Evolutionary conservation across 805 yeast species (phyloP).

Genomic region (Saturnispora zaruensis): DNA sequence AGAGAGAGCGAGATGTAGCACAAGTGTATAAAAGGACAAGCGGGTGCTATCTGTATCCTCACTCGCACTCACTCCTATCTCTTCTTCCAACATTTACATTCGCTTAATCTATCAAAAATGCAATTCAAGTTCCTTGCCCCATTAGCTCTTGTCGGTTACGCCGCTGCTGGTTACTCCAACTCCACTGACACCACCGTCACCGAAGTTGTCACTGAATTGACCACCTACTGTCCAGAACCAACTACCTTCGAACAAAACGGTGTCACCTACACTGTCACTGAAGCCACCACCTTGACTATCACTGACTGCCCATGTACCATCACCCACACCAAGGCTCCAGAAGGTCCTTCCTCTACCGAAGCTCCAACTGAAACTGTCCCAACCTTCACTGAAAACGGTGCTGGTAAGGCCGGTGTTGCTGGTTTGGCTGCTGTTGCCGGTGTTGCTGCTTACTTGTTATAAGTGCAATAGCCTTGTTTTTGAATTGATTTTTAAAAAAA

Average conservation of each 20-base stretch:
- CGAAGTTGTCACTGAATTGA: conserved; percentile 59
- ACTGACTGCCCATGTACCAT: conserved; percentile 83
- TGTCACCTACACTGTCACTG: conserved; percentile 66
- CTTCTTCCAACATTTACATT: neutral
- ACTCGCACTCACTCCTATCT: neutral
- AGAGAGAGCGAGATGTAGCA: neutral
- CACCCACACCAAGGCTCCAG: conserved; percentile 23
- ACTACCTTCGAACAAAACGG: conserved; percentile 59
- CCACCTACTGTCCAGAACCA: conserved; percentile 78
- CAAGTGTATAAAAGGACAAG: neutral
- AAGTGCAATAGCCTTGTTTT: conserved; percentile 16
- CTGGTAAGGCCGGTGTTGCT: conserved; percentile 32
- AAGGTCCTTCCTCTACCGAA: conserved; percentile 16
- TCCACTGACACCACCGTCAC: conserved; percentile 36
- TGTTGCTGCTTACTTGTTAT: conserved; percentile 34
- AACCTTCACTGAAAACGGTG: conserved; percentile 23
- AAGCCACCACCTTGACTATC: conserved; percentile 74
- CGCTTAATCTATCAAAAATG: conserved; percentile 19
- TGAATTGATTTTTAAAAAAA: neutral
- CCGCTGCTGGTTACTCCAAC: conserved; percentile 40
- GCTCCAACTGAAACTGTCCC: conserved; percentile 16
- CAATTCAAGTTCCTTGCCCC: conserved; percentile 30
- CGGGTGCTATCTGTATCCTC: neutral
- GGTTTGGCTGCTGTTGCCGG: conserved; percentile 33
- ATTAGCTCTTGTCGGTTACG: conserved; percentile 31